These are phyloP conservation scores for Penicillium thymicola DNA, from an alignment of 2,329 filamentous ascomycete species.

Conservation along the genomic window DNA sequence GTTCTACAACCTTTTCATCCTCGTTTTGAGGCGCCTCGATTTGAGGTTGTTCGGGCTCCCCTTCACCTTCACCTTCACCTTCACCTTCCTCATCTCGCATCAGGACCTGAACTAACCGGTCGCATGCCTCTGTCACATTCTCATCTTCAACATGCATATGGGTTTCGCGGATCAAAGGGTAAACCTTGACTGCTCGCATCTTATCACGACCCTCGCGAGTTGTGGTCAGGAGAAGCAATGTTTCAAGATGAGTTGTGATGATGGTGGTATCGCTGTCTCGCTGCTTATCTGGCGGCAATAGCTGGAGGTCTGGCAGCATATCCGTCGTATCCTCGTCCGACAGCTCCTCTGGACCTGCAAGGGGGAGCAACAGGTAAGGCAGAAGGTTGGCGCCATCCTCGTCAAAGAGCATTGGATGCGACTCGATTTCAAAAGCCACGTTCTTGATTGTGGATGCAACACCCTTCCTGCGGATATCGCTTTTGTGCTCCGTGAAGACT, in stretches of 20 bases:
- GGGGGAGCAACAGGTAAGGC: constrained; percentile 82
- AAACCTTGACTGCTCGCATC: constrained; percentile 75
- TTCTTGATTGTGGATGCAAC: constrained; percentile 98
- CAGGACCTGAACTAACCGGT: constrained; percentile 83
- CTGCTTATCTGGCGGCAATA: constrained; percentile 84
- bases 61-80: constrained; percentile 23
- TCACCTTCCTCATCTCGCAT: constrained; percentile 73
- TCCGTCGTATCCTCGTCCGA: constrained; percentile 77
- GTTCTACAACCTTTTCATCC: constrained; percentile 45
- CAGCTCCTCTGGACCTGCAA: constrained; percentile 86
- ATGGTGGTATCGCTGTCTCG: constrained; percentile 74
- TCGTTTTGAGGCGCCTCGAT: constrained; percentile 43
- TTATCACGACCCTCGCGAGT: constrained; percentile 70
- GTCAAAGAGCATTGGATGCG: constrained; percentile 68
- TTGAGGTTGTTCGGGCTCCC: constrained; percentile 34
- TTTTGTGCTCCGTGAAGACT: constrained; percentile 90
- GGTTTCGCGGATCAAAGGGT: constrained; percentile 82
- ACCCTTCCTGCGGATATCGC: constrained; percentile 79
- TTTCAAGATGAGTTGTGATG: constrained; percentile 84
- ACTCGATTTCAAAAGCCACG: constrained; percentile 73
- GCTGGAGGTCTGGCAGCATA: constrained; percentile 87
- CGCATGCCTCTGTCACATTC: constrained; percentile 76
- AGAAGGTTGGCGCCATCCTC: constrained; percentile 74
- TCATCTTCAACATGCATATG: constrained; percentile 77
- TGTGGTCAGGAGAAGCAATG: constrained; percentile 75